These are phyloP conservation scores for Vaccinium macrocarpon DNA, from an alignment of 148 eudicot genomes.

Conservation along the genomic window DNA sequence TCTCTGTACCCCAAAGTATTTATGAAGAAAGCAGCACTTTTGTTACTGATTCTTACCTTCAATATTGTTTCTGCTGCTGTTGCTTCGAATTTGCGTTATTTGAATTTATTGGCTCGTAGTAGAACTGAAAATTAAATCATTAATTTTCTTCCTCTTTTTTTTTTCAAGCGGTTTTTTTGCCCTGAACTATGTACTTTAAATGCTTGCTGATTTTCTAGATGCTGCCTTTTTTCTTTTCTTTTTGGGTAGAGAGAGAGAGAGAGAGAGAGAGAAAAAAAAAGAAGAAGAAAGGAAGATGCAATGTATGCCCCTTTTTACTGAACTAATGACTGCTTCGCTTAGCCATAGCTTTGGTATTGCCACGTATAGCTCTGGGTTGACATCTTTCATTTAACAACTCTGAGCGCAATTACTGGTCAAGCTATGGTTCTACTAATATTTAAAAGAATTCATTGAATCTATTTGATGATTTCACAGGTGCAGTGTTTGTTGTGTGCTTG, in stretches of 20 bases:
- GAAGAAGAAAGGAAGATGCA: background rate
- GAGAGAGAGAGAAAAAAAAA: too few relatives aligned
- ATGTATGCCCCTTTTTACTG: background rate
- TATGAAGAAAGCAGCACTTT: background rate
- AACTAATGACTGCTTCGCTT: background rate
- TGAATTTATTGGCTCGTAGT: constrained; percentile 4
- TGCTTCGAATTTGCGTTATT: background rate
- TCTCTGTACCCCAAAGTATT: constrained; percentile 6
- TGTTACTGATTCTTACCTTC: background rate
- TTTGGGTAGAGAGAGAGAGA: too few relatives aligned
- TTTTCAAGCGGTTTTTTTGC: background rate
- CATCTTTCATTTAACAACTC: background rate
- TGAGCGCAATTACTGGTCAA: background rate
- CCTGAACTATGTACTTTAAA: background rate
- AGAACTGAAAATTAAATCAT: background rate
- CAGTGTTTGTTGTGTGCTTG: constrained; percentile 83
- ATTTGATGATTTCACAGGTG: constrained; percentile 54
- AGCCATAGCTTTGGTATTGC: background rate
- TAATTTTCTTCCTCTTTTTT: background rate
- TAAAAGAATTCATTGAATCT: constrained; percentile 15
- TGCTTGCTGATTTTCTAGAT: background rate
- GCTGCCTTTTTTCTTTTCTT: background rate
- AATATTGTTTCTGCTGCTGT: background rate
- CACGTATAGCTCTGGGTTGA: background rate
- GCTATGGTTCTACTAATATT: background rate